Evolutionary conservation across 192 early-diverging fungal genomes (phyloP), one percentile per base, ranked within the genome.

Genomic region (Podila epigama): DNA sequence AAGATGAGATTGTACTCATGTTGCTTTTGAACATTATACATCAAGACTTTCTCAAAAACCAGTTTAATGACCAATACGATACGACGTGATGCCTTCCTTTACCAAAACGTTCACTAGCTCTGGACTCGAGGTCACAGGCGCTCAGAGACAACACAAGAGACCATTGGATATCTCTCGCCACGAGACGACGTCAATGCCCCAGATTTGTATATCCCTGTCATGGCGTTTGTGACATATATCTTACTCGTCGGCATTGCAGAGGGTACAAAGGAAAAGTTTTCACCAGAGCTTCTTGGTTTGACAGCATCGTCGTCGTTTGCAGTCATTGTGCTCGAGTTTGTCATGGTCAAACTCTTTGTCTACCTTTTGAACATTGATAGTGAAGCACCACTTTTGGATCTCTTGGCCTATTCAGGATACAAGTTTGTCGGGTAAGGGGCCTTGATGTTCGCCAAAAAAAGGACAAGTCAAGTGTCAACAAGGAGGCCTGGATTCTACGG

Each of bases 181-280:
- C 85, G 97, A 51, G 93, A 94, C 54, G 97, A 99, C 73, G 83
- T 92, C 33, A 97, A 96, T 75, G 93, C 97, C 1, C 97, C 97
- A 0, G 97, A 99, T 80, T 83, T 99, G 58, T 99, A 99, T 69
- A 97, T 99, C 41, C 97, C 97, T 48, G 89, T 90, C 35, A 98
- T 98, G 97, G 89, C 91, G 0, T 86, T 96, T 63, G 95, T 98
- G 10, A 94, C 95, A n/a, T 98, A 98, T 75, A 88, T 98, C 6
- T 84, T 98, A 22, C 42, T 94, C 15, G 79, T 82, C 48, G 95
- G 93, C 8, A 59, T 95, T 55, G 80, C 84, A n/a, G 85, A 86
- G 36, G 94, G 92, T 16, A 81, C 79, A 10, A 51, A 75, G 51
- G 83, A 83, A 60, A 87, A 87, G 81, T 85, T 99, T 79, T 85